These are phyloP conservation scores for Tricholoma saponaceum DNA, from an alignment of 768 basidiomycete genomes.

Conservation along the genomic window DNA sequence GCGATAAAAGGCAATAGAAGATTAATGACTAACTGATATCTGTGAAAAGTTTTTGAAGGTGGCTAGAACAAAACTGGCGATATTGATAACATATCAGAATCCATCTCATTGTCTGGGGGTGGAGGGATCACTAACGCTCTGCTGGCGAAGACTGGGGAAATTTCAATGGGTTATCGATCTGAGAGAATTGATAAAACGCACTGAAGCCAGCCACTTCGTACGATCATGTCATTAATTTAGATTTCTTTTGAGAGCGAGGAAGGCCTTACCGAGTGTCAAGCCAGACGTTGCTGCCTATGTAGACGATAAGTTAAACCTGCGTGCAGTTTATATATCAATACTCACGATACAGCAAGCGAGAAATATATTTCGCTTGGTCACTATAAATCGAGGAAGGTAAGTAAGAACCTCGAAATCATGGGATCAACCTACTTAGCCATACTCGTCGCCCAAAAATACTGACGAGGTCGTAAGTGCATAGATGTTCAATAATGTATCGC, in stretches of 20 bases:
- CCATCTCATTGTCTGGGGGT: background rate
- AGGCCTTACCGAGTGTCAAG: conserved; percentile 14
- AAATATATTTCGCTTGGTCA: conserved; percentile 14
- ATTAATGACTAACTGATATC: conserved; percentile 20
- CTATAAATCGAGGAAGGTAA: conserved; percentile 2
- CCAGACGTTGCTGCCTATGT: conserved; percentile 11
- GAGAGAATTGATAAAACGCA: conserved; percentile 3
- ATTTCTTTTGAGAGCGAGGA: background rate
- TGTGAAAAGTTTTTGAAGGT: conserved; percentile 22
- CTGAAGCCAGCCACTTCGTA: conserved; percentile 15
- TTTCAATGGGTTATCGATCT: background rate
- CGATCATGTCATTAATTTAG: background rate
- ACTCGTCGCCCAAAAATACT: conserved; percentile 25
- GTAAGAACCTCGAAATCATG: background rate
- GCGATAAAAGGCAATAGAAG: background rate
- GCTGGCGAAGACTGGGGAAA: conserved; percentile 21
- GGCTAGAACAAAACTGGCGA: conserved; percentile 17
- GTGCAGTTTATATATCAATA: background rate
- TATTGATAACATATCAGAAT: background rate
- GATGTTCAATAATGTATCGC: background rate
- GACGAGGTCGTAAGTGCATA: background rate
- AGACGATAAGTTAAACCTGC: background rate
- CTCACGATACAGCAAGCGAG: conserved; percentile 18
- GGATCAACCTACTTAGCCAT: conserved; percentile 18
- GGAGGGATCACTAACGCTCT: conserved; percentile 20